Percentiles rank a stretch among this genome's conserved stretches.
phyloP scores from a whole-genome alignment of 257 asterid species.

The Anisodus tanguticus region DNA sequence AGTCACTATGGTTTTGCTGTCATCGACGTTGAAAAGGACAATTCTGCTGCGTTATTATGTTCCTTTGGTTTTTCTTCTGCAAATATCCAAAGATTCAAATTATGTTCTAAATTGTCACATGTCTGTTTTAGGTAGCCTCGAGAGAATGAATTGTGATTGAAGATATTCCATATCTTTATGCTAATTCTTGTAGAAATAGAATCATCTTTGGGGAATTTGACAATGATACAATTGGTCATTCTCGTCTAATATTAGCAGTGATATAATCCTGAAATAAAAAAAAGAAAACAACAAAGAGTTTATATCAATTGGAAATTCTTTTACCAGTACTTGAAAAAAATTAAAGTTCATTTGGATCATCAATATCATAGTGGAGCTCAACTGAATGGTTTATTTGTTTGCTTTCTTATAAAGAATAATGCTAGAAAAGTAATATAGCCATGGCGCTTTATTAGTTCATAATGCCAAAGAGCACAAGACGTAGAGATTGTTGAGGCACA shows the following conservation, averaged over 20 bases:
- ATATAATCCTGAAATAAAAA: background rate
- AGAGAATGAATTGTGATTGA: background rate
- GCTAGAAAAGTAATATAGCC: too few relatives aligned
- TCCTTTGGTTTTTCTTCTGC: background rate
- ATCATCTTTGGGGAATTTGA: background rate
- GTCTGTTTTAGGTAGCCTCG: background rate
- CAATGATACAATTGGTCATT: background rate
- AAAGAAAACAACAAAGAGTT: background rate
- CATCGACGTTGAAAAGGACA: background rate
- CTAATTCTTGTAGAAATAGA: background rate
- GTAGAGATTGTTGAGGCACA: background rate
- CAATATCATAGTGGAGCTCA: too few relatives aligned
- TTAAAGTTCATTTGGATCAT: too few relatives aligned
- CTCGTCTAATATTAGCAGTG: background rate
- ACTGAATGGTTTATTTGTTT: too few relatives aligned
- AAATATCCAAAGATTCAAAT: background rate
- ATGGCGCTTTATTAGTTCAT: too few relatives aligned
- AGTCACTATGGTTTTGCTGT: background rate
- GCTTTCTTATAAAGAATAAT: too few relatives aligned
- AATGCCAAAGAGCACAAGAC: background rate
- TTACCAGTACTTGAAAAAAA: background rate
- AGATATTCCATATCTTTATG: background rate
- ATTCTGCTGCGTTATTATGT: background rate
- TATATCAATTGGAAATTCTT: background rate
- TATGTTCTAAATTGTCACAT: background rate